phyloP scores from a whole-genome alignment of 2,329 filamentous ascomycete genomes.

The Stenocarpella maydis region DNA sequence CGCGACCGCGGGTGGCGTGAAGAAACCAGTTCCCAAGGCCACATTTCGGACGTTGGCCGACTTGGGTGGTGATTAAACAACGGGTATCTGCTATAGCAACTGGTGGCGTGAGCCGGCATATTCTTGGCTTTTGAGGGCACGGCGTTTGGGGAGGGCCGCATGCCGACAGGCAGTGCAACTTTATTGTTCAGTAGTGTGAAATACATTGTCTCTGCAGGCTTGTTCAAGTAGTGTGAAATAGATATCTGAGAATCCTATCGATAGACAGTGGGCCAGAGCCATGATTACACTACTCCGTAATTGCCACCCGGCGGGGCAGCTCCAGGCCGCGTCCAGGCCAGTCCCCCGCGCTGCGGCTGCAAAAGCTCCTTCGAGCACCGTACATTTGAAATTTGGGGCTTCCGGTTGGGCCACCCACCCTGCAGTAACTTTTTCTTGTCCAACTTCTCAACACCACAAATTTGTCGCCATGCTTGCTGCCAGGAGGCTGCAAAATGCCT shows the following conservation, averaged over 20 bases:
- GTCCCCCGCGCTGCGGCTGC: slow-evolving; percentile 30
- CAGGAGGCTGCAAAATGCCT: slow-evolving; percentile 47
- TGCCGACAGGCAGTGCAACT: slow-evolving; percentile 15
- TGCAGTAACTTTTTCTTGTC: background rate
- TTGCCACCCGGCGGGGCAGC: slow-evolving; percentile 10
- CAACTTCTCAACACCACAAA: slow-evolving; percentile 9
- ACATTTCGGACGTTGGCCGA: slow-evolving; percentile 64
- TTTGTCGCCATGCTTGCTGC: slow-evolving; percentile 47
- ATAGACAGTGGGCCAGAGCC: background rate
- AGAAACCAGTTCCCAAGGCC: slow-evolving; percentile 46
- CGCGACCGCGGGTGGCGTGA: slow-evolving; percentile 18
- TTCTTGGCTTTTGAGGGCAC: slow-evolving; percentile 20
- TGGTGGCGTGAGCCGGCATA: background rate
- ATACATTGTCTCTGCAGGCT: background rate
- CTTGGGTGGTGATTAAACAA: slow-evolving; percentile 45
- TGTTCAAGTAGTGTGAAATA: background rate
- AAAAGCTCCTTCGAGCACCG: background rate
- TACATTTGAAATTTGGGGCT: slow-evolving; percentile 35
- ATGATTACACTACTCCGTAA: too few species aligned
- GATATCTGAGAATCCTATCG: background rate
- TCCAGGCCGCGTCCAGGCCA: slow-evolving; percentile 17
- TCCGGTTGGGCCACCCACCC: slow-evolving; percentile 29
- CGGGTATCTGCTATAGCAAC: background rate
- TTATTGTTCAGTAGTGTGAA: background rate
- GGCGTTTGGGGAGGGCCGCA: slow-evolving; percentile 30